Evolutionary conservation across 225 moss, liverwort and hornwort species (phyloP).

Genomic region (Sphagnum tenellum): DNA sequence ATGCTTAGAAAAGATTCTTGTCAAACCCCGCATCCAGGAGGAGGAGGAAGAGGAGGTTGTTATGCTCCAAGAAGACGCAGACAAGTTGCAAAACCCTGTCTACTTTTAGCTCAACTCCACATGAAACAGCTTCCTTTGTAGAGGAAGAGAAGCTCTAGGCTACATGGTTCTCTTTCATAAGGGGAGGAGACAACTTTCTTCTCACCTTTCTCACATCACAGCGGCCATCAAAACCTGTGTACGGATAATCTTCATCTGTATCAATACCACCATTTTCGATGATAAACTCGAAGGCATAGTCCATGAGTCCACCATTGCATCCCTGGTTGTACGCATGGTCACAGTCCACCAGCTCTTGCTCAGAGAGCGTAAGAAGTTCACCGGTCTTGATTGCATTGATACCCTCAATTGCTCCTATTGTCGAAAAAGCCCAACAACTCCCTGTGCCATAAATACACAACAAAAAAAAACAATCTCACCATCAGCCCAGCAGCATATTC

Average conservation of each 20-base stretch:
- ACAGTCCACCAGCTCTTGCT: slow-evolving; percentile 11
- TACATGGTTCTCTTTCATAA: too few relatives aligned
- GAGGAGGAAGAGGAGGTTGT: too few relatives aligned
- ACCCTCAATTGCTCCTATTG: slow-evolving; percentile 3
- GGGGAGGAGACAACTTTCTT: too few relatives aligned
- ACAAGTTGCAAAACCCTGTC: too few relatives aligned
- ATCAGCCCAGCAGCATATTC: not conserved
- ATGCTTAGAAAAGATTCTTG: too few relatives aligned
- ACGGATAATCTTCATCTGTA: slow-evolving; percentile 4
- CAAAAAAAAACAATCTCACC: not conserved
- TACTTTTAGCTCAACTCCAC: too few relatives aligned
- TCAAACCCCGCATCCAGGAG: too few relatives aligned
- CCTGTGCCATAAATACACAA: not conserved
- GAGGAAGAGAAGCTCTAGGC: too few relatives aligned
- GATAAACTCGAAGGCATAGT: slow-evolving; percentile 3
- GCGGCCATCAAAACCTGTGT: not conserved
- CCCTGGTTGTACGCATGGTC: not conserved
- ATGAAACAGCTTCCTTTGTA: too few relatives aligned
- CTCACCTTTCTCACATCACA: not conserved
- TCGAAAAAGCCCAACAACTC: slow-evolving; percentile 14
- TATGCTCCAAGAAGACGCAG: too few relatives aligned
- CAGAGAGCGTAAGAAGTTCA: slow-evolving; percentile 4
- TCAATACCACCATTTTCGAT: slow-evolving; percentile 2
- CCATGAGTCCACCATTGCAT: slow-evolving; percentile 1
- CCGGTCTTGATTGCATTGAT: not conserved